Evolutionary conservation across 2,329 filamentous ascomycete genomes (phyloP).

Genomic region (Monilinia laxa): DNA sequence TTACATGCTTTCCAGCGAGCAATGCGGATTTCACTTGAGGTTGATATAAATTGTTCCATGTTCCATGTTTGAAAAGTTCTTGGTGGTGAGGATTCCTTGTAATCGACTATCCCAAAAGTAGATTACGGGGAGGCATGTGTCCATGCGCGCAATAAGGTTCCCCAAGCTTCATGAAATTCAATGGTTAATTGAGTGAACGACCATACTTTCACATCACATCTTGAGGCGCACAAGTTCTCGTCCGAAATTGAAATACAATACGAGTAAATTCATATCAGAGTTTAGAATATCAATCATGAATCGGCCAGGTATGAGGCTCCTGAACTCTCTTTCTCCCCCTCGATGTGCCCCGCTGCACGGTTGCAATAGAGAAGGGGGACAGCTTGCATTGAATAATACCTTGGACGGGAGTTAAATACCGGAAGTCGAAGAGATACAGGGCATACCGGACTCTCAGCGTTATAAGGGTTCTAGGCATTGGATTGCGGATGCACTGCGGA

Average conservation of each 20-base stretch:
- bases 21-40: background rate
- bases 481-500: background rate
- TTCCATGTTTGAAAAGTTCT: background rate
- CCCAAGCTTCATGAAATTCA: slow-evolving; percentile 25
- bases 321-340: slow-evolving; percentile 30
- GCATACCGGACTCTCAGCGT: background rate
- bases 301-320: slow-evolving; percentile 40
- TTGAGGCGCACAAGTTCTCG: slow-evolving; percentile 16
- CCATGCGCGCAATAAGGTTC: slow-evolving; percentile 22
- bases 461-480: background rate
- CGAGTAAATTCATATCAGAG: background rate
- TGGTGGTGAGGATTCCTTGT: slow-evolving; percentile 3
- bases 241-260: slow-evolving; percentile 3
- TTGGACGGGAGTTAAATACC: background rate
- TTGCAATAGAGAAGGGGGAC: slow-evolving; percentile 21
- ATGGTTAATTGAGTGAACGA: slow-evolving; percentile 13
- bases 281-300: slow-evolving; percentile 35
- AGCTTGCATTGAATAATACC: slow-evolving; percentile 14
- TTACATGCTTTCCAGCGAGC: background rate
- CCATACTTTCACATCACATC: slow-evolving; percentile 11
- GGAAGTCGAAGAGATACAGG: background rate
- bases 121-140: slow-evolving; percentile 25
- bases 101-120: slow-evolving; percentile 18
- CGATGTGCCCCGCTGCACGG: slow-evolving; percentile 35
- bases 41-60: background rate